Conservation (phyloP, 345 rosid genomes). For the Camelina sativa region DNA sequence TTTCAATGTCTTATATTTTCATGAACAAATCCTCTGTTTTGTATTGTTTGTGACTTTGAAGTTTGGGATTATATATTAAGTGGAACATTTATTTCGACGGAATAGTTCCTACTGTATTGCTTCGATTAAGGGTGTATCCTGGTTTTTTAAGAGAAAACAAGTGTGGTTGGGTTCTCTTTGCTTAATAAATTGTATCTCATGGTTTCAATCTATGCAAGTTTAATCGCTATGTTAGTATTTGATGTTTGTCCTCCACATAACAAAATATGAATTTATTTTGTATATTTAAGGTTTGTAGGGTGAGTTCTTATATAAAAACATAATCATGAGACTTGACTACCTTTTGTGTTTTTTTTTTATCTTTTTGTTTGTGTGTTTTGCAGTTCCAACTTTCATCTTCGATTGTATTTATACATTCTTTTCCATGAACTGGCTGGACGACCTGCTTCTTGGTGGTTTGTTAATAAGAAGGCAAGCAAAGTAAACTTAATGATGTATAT, state of each 20-base stretch:
- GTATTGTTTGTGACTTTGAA: no score
- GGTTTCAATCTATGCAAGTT: conserved; percentile 4
- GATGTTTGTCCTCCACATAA: background rate
- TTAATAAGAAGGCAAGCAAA: conserved; percentile 77
- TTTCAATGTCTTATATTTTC: no score
- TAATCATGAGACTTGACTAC: background rate
- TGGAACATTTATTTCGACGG: no score
- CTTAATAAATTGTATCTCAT: conserved; percentile 12
- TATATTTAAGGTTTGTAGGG: background rate
- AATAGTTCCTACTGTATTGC: no score
- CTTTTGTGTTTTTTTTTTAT: background rate
- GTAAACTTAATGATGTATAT: background rate
- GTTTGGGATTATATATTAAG: no score
- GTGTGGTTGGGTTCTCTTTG: conserved; percentile 5
- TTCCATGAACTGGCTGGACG: conserved; percentile 81
- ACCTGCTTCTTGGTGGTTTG: conserved; percentile 84
- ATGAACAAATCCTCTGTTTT: no score
- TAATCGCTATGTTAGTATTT: background rate
- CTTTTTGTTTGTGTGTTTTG: conserved; percentile 13
- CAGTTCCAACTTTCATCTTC: conserved; percentile 92
- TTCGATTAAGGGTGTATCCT: background rate
- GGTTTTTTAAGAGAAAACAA: background rate
- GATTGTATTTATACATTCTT: conserved; percentile 81
- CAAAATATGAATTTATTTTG: no score
- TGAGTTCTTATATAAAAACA: background rate